phyloP scores from a whole-genome alignment of 257 asterid genomes.

The Knoxia roxburghii region DNA sequence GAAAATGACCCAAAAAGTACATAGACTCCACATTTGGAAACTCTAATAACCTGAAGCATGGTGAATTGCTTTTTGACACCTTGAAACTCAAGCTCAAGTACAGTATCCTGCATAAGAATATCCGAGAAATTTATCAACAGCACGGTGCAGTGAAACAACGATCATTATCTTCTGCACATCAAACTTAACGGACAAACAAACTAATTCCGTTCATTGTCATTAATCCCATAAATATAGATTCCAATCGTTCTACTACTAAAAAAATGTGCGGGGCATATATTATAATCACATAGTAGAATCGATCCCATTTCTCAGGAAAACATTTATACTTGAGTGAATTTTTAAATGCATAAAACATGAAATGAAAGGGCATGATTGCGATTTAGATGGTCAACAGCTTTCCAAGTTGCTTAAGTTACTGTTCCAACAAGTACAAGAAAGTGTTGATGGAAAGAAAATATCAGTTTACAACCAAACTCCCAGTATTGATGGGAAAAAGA shows the following conservation, averaged over 20 bases:
- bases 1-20: neutral
- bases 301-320: too few relatives aligned
- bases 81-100: slow-evolving; percentile 98
- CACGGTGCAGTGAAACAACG: neutral
- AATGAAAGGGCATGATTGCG: neutral
- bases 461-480: neutral
- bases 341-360: too few relatives aligned
- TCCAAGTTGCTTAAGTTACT: neutral
- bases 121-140: slow-evolving; percentile 5
- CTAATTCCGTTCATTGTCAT: neutral
- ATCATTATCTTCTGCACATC: neutral
- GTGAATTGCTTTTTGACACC: slow-evolving; percentile 88
- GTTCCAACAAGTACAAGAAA: neutral
- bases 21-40: neutral
- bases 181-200: neutral
- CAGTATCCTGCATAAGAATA: slow-evolving; percentile 70
- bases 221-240: neutral
- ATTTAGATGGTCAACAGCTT: neutral
- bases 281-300: neutral
- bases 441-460: neutral
- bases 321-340: too few relatives aligned
- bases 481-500: neutral
- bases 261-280: neutral
- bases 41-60: slow-evolving; percentile 80
- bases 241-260: neutral